A percentile compares a stretch with the other conserved stretches of the same genome.
phyloP scores from a whole-genome alignment of 2,329 filamentous ascomycete species.

The Didymellaceae sp. region DNA sequence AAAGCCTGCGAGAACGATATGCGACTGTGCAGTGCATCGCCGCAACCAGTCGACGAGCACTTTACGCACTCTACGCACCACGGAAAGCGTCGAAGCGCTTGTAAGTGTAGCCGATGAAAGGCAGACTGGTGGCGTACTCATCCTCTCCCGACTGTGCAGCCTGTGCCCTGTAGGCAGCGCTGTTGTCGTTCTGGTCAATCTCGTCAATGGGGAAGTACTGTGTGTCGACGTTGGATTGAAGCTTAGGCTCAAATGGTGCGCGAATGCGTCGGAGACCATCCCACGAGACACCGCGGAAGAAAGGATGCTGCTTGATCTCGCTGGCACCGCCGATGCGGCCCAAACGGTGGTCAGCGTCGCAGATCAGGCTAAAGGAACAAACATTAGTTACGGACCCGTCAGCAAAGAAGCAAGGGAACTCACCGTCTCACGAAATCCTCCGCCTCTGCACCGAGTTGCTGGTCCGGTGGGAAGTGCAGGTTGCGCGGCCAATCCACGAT shows the following conservation, averaged over 20 bases:
- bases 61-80: conserved; percentile 45
- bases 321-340: conserved; percentile 81
- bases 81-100: conserved; percentile 85
- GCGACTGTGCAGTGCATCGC: conserved; percentile 13
- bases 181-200: conserved; percentile 95
- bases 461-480: conserved; percentile 94
- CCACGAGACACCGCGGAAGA: conserved; percentile 97
- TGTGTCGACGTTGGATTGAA: conserved; percentile 92
- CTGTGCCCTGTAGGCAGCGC: conserved; percentile 83
- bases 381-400: conserved; percentile 28
- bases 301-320: conserved; percentile 91
- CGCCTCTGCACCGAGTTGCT: conserved; percentile 84
- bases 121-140: conserved; percentile 90
- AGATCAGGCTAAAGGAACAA: conserved; percentile 74
- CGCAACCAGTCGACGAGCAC: conserved; percentile 19
- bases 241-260: conserved; percentile 92
- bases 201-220: conserved; percentile 99
- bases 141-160: conserved; percentile 73
- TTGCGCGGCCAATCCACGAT: conserved; percentile 98
- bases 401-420: conserved; percentile 40
- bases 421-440: conserved; percentile 93
- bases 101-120: conserved; percentile 96
- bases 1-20: conserved; percentile 17
- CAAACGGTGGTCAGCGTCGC: conserved; percentile 89
- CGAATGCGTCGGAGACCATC: conserved; percentile 90